Conservation (phyloP, 164 flowering plant genomes). For the Magnolia officinalis region DNA sequence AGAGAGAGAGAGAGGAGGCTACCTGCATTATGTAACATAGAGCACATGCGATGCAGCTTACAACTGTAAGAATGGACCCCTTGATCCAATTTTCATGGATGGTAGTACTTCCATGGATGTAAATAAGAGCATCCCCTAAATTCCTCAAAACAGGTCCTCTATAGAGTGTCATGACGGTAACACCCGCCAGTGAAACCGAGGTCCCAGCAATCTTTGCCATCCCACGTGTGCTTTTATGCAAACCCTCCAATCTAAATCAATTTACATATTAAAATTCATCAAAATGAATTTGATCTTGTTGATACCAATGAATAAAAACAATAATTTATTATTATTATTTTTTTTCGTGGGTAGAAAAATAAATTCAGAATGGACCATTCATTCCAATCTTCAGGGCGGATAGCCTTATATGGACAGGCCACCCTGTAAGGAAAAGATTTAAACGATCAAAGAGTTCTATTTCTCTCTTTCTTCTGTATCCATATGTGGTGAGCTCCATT, state of each 20-base stretch:
- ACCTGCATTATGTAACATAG: slow-evolving; percentile 87
- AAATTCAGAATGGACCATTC: too few relatives aligned
- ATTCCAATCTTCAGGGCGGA: too few relatives aligned
- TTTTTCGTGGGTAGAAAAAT: too few relatives aligned
- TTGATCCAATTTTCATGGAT: slow-evolving; percentile 66
- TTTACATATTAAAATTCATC: too few relatives aligned
- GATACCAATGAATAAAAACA: too few relatives aligned
- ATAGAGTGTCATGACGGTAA: slow-evolving; percentile 66
- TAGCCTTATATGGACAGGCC: too few relatives aligned
- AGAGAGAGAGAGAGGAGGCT: neutral
- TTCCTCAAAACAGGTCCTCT: slow-evolving; percentile 54
- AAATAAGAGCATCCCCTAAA: slow-evolving; percentile 45
- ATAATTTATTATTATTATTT: too few relatives aligned
- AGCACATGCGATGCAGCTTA: slow-evolving; percentile 77
- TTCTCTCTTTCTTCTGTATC: too few relatives aligned
- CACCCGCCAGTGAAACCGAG: slow-evolving; percentile 66
- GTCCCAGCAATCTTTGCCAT: slow-evolving; percentile 70
- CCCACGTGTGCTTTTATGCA: slow-evolving; percentile 48
- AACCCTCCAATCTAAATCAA: slow-evolving; percentile 52
- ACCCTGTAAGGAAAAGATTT: too few relatives aligned
- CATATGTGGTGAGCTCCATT: too few relatives aligned
- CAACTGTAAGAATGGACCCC: slow-evolving; percentile 61
- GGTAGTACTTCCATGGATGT: slow-evolving; percentile 30
- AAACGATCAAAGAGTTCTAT: too few relatives aligned
- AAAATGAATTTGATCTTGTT: too few relatives aligned